Evolutionary conservation across 768 basidiomycete genomes (phyloP).

Genomic region (Amyloporia xantha): DNA sequence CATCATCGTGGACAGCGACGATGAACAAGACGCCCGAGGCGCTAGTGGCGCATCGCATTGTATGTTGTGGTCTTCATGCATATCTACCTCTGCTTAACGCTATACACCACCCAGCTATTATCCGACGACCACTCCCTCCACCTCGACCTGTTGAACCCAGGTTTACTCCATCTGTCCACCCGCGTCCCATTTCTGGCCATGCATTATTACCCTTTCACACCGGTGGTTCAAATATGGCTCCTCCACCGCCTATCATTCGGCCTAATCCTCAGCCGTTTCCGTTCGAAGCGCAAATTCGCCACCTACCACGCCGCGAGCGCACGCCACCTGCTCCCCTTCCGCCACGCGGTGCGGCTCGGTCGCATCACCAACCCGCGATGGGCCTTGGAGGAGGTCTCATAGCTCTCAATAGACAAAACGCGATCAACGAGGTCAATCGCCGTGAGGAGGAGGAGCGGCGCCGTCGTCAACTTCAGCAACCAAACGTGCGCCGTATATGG

Average conservation of each 20-base stretch:
- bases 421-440: slow-evolving; percentile 9
- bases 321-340: slow-evolving; percentile 20
- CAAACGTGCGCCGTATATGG: not conserved
- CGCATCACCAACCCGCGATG: slow-evolving; percentile 53
- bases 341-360: slow-evolving; percentile 35
- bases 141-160: slow-evolving; percentile 37
- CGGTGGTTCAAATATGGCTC: slow-evolving; percentile 4
- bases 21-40: slow-evolving; percentile 26
- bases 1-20: slow-evolving; percentile 35
- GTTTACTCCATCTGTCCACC: slow-evolving; percentile 52
- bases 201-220: slow-evolving; percentile 35
- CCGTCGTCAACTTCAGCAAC: not conserved
- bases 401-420: slow-evolving; percentile 30
- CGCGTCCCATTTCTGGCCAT: slow-evolving; percentile 32
- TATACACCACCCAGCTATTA: too few relatives aligned
- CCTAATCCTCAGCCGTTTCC: slow-evolving; percentile 46
- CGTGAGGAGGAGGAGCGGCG: slow-evolving; percentile 8
- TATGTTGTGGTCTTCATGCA: not conserved
- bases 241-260: slow-evolving; percentile 35
- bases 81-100: too few relatives aligned
- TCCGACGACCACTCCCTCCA: slow-evolving; percentile 7
- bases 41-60: slow-evolving; percentile 10
- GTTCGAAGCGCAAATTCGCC: slow-evolving; percentile 36
- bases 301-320: slow-evolving; percentile 16
- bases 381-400: slow-evolving; percentile 62